Evolutionary conservation across 2,329 filamentous ascomycete genomes (phyloP), one percentile per base, ranked within the genome.

Genomic region (Zelopaecilomyces penicillatus): DNA sequence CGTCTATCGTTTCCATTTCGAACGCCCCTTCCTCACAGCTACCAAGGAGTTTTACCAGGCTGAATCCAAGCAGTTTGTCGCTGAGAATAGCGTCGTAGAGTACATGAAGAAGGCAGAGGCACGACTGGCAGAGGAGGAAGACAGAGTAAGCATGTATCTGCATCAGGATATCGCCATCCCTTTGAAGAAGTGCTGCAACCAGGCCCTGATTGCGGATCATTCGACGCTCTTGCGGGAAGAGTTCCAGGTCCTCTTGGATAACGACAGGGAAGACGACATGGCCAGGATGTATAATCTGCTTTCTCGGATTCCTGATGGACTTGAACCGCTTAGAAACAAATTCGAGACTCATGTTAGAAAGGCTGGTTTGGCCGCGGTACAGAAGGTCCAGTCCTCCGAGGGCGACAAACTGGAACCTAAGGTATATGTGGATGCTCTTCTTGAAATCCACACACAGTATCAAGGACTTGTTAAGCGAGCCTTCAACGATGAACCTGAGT

Each of bases 61-160:
- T 38, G 94, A 98, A 64, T 97, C 93, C 19, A 87, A 88, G 57
- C 85, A 89, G 51, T 98, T 98, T 61, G 81, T 98, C 31, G 87
- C 89, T 8, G 91, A 97, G 65, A 98, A 98, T 63, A 95, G 86
- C 51, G 89, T 98, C 4, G 90, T 98, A 31, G 93, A 98, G 61
- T 98, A 97, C 68, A 97, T 98, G 93, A 97, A 97, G 74, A 98
- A 98, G 76, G 94, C 93, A 1, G 91, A 97, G 67, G 69, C 80
- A 36, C 83, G 93, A 30, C 69, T 98, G 49, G 80, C 87, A 6
- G 93, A 98, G 65, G 93, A 98, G 65, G 93, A 95, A 68, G 87
- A 91, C 60, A 87, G 93, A 28, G 93, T 98, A 7, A 82, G 82
- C 52, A 80, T 97, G 60, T 98, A 95, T 60, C 75, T 98, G 38